Evolutionary conservation across 2,329 filamentous ascomycete species (phyloP), one percentile per base, ranked within the genome.

Genomic region (Drechslerella coelobrocha): DNA sequence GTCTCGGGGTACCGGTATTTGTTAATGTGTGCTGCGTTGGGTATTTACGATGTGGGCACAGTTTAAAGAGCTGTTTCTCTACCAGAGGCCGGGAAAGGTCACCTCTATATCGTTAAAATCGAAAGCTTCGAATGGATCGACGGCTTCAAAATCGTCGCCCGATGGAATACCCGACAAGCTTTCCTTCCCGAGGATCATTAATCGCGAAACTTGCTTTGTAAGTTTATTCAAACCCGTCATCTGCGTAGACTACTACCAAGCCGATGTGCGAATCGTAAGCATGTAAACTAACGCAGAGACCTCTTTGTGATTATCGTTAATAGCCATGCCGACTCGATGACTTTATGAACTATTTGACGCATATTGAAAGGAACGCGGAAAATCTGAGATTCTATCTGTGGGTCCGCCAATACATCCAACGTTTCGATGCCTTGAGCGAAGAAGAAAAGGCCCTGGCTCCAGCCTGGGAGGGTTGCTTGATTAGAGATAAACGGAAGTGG

Each of bases 301-400:
- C n/a, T n/a, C n/a, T n/a, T n/a, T n/a, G n/a, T n/a, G n/a, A n/a
- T n/a, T n/a, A n/a, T n/a, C n/a, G n/a, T n/a, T n/a, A n/a, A n/a
- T n/a, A 92, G 90, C 90, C 90, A 61, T 89, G 89, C 79, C 92
- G 89, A 1, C 80, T 87, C 31, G 86, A 89, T 48, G 89, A 94
- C 77, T 93, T 94, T 77, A 91, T 93, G 88, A 89, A 92, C 78
- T 93, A 92, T 75, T 84, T 93, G 72, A 83, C 89, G 68, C 92
- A 93, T 78, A 85, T 93, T 68, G 89, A 93, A 78, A 84, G 88
- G 73, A 83, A 88, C 23, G 89, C 90, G 56, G 90, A 94, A 80
- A 93, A 93, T 77, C 81, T 94, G 17, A 90, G 93, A 77, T 92
- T 92, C 77, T 87, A 83, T 76, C 81, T 88, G 2, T 88, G 86